A percentile compares a stretch with the other conserved stretches of the same genome.
Conservation (phyloP, 345 rosid species). For the Hibiscus mutabilis region DNA sequence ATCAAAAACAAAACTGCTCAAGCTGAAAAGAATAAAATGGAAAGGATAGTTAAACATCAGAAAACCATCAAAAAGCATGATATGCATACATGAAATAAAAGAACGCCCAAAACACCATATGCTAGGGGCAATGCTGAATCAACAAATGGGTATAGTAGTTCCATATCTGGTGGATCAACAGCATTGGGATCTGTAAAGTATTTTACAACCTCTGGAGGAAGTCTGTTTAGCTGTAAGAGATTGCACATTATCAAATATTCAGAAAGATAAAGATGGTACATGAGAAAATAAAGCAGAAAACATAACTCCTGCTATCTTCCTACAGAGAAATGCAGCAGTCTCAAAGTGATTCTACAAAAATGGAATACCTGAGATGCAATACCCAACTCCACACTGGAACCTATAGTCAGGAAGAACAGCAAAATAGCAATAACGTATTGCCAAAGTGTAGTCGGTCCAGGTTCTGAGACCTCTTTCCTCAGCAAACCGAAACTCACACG, state of each 20-base stretch:
- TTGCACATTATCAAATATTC: constrained; percentile 12
- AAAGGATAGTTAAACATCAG: not conserved
- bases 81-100: constrained; percentile 76
- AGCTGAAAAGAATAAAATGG: not conserved
- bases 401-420: constrained; percentile 76
- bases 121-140: constrained; percentile 92
- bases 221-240: constrained; percentile 68
- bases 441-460: constrained; percentile 95
- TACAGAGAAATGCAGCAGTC: not conserved
- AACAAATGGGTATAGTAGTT: constrained; percentile 75
- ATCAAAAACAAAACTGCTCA: not conserved
- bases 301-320: not conserved
- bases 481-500: constrained; percentile 92
- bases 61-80: not conserved
- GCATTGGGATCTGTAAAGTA: constrained; percentile 95
- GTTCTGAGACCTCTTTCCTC: constrained; percentile 93
- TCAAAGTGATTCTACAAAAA: not conserved
- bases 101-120: constrained; percentile 82
- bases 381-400: constrained; percentile 87
- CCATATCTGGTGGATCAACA: constrained; percentile 83
- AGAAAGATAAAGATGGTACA: not conserved
- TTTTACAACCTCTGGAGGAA: constrained; percentile 88
- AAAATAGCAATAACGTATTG: constrained; percentile 87
- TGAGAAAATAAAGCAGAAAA: constrained; percentile 8
- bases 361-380: constrained; percentile 82